A percentile compares a stretch with the other conserved stretches of the same genome.
Evolutionary conservation across 169 alveolate genomes (phyloP).

Genomic region (Eimeria falciformis): DNA sequence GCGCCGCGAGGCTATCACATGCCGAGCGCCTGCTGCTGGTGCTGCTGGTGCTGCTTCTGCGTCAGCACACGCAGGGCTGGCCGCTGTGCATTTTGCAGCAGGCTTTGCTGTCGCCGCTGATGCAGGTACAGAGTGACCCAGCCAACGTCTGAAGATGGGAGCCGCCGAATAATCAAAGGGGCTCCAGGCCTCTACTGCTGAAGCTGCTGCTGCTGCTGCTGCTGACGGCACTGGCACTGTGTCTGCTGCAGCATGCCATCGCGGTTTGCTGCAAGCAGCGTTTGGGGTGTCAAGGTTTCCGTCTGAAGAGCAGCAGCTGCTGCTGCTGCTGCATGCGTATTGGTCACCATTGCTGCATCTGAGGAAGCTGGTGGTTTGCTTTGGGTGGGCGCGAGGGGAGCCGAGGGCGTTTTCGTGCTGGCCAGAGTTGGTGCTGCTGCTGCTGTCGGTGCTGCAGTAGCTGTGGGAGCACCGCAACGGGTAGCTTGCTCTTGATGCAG

Average conservation of each 20-base stretch:
- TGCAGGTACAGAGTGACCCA: too few relatives aligned
- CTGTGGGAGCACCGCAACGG: neutral
- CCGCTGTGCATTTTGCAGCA: too few relatives aligned
- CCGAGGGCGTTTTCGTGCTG: neutral
- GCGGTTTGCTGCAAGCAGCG: too few relatives aligned
- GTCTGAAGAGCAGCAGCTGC: neutral
- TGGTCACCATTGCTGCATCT: neutral
- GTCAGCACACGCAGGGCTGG: too few relatives aligned
- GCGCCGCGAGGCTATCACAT: neutral
- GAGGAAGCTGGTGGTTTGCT: neutral
- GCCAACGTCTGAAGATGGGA: too few relatives aligned
- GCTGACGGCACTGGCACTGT: too few relatives aligned
- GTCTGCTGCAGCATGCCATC: too few relatives aligned
- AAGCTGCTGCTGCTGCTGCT: too few relatives aligned
- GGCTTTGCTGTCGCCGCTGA: too few relatives aligned
- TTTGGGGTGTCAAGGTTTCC: too few relatives aligned
- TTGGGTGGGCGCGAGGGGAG: neutral
- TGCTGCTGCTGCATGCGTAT: neutral
- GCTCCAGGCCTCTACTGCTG: too few relatives aligned
- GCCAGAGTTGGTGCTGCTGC: conserved; percentile 2
- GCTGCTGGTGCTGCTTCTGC: neutral
- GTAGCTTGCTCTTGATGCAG: neutral
- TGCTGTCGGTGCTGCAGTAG: neutral
- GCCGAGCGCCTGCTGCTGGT: neutral
- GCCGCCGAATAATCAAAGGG: too few relatives aligned